These are phyloP conservation scores for Aspergillus piperis DNA, from an alignment of 2,329 filamentous ascomycete species.

Conservation along the genomic window DNA sequence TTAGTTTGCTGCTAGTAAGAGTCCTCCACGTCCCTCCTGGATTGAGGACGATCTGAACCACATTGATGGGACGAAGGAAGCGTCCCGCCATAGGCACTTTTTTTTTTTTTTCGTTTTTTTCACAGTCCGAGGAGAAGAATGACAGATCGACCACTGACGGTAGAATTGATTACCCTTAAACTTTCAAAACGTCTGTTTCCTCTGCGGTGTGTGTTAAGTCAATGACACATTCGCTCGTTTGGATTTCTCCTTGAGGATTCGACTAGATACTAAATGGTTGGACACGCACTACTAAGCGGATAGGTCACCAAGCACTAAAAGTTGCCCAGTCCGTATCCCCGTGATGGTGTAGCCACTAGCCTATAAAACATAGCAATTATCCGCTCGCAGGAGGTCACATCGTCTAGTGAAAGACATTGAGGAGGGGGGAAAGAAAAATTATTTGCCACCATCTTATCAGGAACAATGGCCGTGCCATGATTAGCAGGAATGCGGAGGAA, in stretches of 20 bases:
- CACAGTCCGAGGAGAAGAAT: neutral
- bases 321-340: neutral
- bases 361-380: neutral
- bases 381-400: neutral
- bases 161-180: neutral
- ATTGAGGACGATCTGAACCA: conserved; percentile 22
- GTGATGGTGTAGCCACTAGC: neutral
- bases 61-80: conserved; percentile 23
- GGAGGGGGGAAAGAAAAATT: neutral
- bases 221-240: neutral
- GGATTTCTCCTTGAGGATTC: neutral
- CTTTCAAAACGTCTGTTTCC: neutral
- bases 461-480: conserved; percentile 2
- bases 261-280: neutral
- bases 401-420: neutral
- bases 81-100: neutral
- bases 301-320: neutral
- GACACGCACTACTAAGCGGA: neutral
- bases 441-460: conserved; percentile 28
- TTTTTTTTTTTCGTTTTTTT: neutral
- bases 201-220: neutral
- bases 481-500: conserved; percentile 16
- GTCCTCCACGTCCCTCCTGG: conserved; percentile 1
- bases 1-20: conserved; percentile 6
- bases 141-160: neutral